Base-by-base conservation (phyloP, 495 filamentous ascomycete species). In the Hypoxylon lienhwacheense region DNA sequence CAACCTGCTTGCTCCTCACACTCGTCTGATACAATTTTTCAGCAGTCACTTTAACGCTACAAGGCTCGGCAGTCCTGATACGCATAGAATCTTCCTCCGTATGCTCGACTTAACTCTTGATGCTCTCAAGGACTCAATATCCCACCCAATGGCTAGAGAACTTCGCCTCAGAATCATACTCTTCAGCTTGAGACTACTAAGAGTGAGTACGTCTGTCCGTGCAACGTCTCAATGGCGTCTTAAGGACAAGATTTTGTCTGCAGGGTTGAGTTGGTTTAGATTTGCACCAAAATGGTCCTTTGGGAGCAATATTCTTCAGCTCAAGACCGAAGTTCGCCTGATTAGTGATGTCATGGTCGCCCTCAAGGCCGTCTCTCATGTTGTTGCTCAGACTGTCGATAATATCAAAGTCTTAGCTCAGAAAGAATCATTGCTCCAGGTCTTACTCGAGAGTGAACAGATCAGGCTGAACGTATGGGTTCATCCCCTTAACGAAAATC, bases 21-120 rank as follows among this genome's bases (percentile, higher is more conserved):
- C 88, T 29, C 84, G 86, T 21, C 71, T 99, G 14, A 71, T 96
- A 40, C 90, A 96, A 50, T 91, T 97, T 64, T 80, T 99, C 33
- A 86, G 82, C 32, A 97, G 91, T 63, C 92, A 96, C 62, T 99
- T 91, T 75, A 95, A 87, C 71, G 90, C 95, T 7, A 90, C 87
- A 15, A 82, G 90, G 19, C 73, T 96, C 8, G 85, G 86, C 4
- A 95, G 84, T 52, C 76, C 84, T 2, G 85, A 96, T 58, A 85
- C 86, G 5, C 88, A 95, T 50, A 81, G 81, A 45, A 73, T 90
- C 4, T 96, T 96, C 67, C 77, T 85, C 48, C 87, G 91, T 25
- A 70, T 97, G 28, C 81, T 96, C 47, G 78, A 81, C 51, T 72
- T 85, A 31, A 93, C 92, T 1, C 70, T 95, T 12, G 77, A 86